These are phyloP conservation scores for Calocera viscosa DNA, from an alignment of 768 basidiomycete species.

Conservation along the genomic window DNA sequence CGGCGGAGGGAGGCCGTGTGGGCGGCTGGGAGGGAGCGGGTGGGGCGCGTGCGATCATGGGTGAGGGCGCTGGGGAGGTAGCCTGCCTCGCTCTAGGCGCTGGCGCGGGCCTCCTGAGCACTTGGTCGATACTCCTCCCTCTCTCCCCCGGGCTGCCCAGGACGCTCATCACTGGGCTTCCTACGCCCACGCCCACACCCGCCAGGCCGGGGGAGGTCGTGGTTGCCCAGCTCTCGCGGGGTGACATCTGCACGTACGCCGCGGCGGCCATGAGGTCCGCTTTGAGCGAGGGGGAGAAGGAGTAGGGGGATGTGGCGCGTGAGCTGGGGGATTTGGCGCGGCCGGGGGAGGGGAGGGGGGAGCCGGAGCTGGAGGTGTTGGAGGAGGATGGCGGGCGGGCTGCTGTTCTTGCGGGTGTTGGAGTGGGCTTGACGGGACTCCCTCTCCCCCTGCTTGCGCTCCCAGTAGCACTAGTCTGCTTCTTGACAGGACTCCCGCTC, in stretches of 20 bases:
- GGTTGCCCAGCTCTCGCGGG: neutral
- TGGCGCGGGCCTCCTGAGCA: neutral
- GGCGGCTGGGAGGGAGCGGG: neutral
- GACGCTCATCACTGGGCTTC: neutral
- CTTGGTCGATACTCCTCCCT: neutral
- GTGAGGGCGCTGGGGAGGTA: neutral
- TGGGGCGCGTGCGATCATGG: neutral
- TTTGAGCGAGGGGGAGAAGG: conserved; percentile 4
- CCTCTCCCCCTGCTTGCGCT: neutral
- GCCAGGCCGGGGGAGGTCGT: neutral
- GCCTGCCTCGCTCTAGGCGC: neutral
- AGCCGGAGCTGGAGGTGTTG: neutral
- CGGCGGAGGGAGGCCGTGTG: neutral
- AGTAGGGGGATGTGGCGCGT: neutral
- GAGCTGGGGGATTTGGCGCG: neutral
- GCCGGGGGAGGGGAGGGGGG: neutral
- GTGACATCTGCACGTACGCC: neutral
- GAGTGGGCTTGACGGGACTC: neutral
- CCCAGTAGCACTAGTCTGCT: neutral
- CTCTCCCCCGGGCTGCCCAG: neutral
- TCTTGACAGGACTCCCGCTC: neutral
- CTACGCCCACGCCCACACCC: neutral
- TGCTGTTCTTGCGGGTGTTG: neutral
- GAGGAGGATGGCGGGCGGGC: neutral
- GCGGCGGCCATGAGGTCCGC: conserved; percentile 4